Evolutionary conservation across 2,329 filamentous ascomycete species (phyloP).

Genomic region (Fusarium hainanense): DNA sequence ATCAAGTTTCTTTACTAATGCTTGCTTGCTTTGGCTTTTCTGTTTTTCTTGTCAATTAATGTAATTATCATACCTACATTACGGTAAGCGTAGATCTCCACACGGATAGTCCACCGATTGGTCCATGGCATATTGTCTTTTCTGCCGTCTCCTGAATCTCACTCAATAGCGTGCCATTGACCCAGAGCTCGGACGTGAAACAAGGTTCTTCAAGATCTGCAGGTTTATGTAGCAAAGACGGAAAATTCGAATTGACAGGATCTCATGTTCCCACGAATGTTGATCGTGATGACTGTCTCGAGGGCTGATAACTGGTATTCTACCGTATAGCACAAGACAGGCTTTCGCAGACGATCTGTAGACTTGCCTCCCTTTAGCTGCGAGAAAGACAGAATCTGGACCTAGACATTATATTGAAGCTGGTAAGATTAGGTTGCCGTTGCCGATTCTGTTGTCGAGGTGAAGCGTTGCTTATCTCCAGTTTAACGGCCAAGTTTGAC

Average conservation of each 20-base stretch:
- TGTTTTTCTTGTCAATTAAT: neutral
- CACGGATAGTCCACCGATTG: slow-evolving; percentile 4
- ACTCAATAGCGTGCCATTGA: slow-evolving; percentile 13
- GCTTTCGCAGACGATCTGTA: neutral
- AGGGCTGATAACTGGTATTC: slow-evolving; percentile 1
- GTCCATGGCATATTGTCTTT: neutral
- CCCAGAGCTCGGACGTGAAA: slow-evolving; percentile 15
- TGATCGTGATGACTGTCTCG: slow-evolving; percentile 15
- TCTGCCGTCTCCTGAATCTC: slow-evolving; percentile 20
- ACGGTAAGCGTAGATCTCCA: neutral
- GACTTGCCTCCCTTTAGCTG: slow-evolving; percentile 15
- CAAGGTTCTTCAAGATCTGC: slow-evolving; percentile 26
- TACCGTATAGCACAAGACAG: neutral
- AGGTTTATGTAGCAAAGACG: neutral
- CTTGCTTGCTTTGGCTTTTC: neutral
- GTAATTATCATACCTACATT: neutral
- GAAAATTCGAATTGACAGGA: neutral
- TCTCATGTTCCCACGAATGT: neutral
- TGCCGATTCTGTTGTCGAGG: slow-evolving; percentile 18
- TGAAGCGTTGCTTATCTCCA: slow-evolving; percentile 19
- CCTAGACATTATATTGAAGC: slow-evolving; percentile 7
- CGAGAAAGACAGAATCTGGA: neutral
- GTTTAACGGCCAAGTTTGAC: slow-evolving; percentile 2
- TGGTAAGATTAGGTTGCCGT: slow-evolving; percentile 34
- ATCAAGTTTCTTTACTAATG: neutral